Evolutionary conservation across 352 stramenopile species (phyloP).

Genomic region (Phytophthora sp.): DNA sequence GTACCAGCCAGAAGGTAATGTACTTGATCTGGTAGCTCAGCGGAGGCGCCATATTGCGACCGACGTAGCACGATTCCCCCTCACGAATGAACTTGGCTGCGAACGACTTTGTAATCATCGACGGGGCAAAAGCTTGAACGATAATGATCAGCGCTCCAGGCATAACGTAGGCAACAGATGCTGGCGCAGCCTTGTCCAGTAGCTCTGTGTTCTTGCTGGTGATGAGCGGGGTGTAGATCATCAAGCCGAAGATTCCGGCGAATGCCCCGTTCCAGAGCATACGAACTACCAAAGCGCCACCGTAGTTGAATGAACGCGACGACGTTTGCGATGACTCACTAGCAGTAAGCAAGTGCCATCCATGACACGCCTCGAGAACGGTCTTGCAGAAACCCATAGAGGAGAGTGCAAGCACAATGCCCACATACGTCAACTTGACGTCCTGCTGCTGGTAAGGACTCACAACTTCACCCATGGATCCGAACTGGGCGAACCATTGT

Average conservation of each 20-base stretch:
- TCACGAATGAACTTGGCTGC: conserved; percentile 76
- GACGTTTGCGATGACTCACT: conserved; percentile 49
- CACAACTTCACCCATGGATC: conserved; percentile 59
- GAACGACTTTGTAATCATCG: conserved; percentile 58
- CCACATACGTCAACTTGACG: conserved; percentile 69
- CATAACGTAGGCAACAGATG: conserved; percentile 46
- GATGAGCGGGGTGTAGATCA: conserved; percentile 64
- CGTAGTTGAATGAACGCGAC: conserved; percentile 67
- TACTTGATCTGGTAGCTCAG: conserved; percentile 66
- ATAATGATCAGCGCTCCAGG: conserved; percentile 52
- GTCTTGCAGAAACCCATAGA: conserved; percentile 63
- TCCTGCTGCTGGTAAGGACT: conserved; percentile 57
- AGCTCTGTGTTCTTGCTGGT: conserved; percentile 44
- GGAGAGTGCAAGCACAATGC: conserved; percentile 55
- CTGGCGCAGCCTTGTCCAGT: conserved; percentile 44
- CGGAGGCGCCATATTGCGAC: conserved; percentile 72
- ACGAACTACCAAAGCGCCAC: conserved; percentile 57
- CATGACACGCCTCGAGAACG: conserved; percentile 61
- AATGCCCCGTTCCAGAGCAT: conserved; percentile 74
- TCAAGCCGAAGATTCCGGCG: conserved; percentile 58
- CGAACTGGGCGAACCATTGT: conserved; percentile 67
- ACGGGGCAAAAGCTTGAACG: conserved; percentile 49
- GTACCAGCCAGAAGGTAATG: conserved; percentile 66
- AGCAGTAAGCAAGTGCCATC: conserved; percentile 62
- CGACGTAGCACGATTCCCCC: conserved; percentile 69